Evolutionary conservation across 208 protist species (phyloP).

Genomic region (Trypanosoma theileri): DNA sequence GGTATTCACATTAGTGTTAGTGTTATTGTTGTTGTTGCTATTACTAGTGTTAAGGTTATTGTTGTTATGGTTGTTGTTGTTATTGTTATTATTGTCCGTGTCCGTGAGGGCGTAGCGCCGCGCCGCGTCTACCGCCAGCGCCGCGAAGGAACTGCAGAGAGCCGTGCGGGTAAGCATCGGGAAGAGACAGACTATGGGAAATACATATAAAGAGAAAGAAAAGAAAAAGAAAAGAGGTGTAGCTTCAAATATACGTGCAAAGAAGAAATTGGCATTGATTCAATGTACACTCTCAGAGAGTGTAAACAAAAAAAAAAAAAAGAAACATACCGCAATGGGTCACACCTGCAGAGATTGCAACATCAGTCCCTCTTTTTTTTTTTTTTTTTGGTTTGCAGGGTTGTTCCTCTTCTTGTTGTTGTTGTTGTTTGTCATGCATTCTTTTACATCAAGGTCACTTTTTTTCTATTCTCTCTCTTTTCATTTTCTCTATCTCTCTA

Average conservation of each 20-base stretch:
- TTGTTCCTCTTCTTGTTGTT: conserved; percentile 4
- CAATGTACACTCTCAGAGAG: too few species aligned
- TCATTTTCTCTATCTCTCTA: too few species aligned
- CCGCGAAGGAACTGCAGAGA: conserved; percentile 11
- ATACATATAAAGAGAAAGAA: conserved; percentile 12
- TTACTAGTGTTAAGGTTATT: not conserved
- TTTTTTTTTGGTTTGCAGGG: not conserved
- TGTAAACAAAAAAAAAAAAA: conserved; percentile 20
- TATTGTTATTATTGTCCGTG: conserved; percentile 15
- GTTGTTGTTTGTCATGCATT: not conserved
- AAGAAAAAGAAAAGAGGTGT: conserved; percentile 16
- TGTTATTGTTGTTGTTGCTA: not conserved
- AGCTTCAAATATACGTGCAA: not conserved
- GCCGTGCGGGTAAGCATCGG: conserved; percentile 36
- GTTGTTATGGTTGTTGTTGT: conserved; percentile 21
- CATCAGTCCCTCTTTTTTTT: not conserved
- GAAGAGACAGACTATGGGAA: conserved; percentile 10
- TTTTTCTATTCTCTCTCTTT: too few species aligned
- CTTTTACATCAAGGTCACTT: too few species aligned
- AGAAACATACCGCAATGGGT: conserved; percentile 6
- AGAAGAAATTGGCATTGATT: conserved; percentile 3
- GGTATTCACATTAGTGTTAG: not conserved
- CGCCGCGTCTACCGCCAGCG: conserved; percentile 26
- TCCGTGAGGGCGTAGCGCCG: conserved; percentile 15
- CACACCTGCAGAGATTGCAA: not conserved